Base-by-base conservation (phyloP, 2,329 filamentous ascomycete genomes). In the Aspergillus unguis region DNA sequence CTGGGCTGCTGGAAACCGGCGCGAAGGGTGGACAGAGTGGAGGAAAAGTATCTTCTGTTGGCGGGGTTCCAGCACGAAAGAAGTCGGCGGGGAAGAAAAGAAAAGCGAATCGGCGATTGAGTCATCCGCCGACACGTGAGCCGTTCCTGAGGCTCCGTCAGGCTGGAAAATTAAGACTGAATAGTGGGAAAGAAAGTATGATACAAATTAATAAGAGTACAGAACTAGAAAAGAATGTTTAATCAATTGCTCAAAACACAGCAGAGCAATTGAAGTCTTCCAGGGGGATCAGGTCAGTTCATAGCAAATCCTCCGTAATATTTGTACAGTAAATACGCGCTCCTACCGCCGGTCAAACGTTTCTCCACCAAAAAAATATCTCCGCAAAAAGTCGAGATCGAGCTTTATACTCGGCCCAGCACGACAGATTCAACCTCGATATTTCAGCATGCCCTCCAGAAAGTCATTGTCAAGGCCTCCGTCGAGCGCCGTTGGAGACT, bases 371-470 rank as follows among this genome's bases (percentile, higher is more conserved):
- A 50, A 44, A 44, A 54, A 52, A 52, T 51, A 50, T 53, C 38
- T 50, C 47, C 36, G 41, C 36, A 50, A 57, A 46, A 60, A 51
- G 41, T 51, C 35, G 6, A 53, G 23, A 49, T 33, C 54, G 35
- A 43, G 27, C 31, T 41, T 44, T 27, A 11, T 52, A 53, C 25
- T 17, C 23, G 17, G 11, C 9, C 53, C 36, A 57, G 28, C 38
- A 50, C 53, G 9, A 47, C 35, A 25, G 29, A 28, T 23, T 29
- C 10, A 23, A 27, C 28, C 11, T 28, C 45, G 2, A 25, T 8
- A 27, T 6, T 17, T 51, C 54, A 65, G 50, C 56, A 84, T 84
- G 81, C 77, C 73, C 31, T 74, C 75, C 26, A 80, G 75, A 56
- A 75, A 76, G 57, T 66, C 69, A 44, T 70, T 66, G 48, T 68